Evolutionary conservation across 192 early-diverging fungal genomes (phyloP), one percentile per base, ranked within the genome.

Genomic region (Umbelopsis ramanniana): DNA sequence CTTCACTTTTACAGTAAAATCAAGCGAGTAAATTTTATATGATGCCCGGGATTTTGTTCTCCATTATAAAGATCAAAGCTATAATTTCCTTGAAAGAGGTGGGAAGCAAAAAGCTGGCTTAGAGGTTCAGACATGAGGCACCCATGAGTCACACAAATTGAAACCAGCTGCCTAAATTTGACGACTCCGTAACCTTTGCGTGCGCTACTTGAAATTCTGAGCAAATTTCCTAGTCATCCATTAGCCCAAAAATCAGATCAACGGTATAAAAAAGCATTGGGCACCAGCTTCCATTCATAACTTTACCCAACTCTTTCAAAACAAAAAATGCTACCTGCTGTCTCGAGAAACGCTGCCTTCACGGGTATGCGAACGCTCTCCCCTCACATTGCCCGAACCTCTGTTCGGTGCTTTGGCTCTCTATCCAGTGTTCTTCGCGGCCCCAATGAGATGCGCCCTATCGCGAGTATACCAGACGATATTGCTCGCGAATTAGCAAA

Each of bases 401-500:
- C 57, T 2, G 11, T 63, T 19, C 57, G 57, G 4, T 38, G 29
- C 5, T 63, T 63, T 63, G 57, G 57, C 12, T 63, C 57, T 4
- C 26, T 63, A 37, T 35, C 57, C 3, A 10, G 17, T 37, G 33
- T 63, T 14, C 29, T 63, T 4, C 57, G 57, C 14, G 33, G 14
- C 15, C 57, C 57, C 0, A 26, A 63, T 1, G 35, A 35, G 33
- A 37, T 63, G 29, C 26, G 57, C 0, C 57, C 57, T 17, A 35
- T 63, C 33, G 35, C 57, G 15, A 46, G 54, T 46, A 76, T 77
- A 68, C 76, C 76, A 15, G 24, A 60, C 43, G 76, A 77, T 17
- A 40, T 77, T 17, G 52, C 67, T 15, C 35, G 54, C 19, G 76
- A 77, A 52, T 45, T 85, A 11, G 75, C 75, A 7, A 66, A 72